Conservation (phyloP, 441 rosid genomes). For the Capsella rubella region DNA sequence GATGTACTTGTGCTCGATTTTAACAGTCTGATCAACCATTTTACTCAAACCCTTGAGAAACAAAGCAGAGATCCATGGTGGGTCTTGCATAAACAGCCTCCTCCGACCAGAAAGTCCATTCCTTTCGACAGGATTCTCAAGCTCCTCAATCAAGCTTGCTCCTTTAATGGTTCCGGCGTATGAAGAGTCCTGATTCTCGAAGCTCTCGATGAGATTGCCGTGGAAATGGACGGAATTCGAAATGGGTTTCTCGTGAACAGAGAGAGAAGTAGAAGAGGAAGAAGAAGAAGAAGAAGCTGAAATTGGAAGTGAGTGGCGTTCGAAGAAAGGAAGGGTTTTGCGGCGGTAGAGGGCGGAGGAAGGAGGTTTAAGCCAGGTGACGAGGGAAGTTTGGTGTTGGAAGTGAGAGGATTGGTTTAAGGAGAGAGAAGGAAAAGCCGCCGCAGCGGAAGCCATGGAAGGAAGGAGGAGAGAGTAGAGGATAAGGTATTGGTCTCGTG, state of each 20-base stretch:
- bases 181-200: conserved; percentile 43
- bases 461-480: conserved; percentile 35
- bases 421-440: conserved; percentile 46
- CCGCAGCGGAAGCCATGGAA: conserved; percentile 49
- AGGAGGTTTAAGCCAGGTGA: conserved; percentile 45
- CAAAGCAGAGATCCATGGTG: conserved; percentile 82
- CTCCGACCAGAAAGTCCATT: conserved; percentile 44
- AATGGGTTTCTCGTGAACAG: conserved; percentile 47
- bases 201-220: conserved; percentile 48
- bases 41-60: conserved; percentile 64
- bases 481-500: conserved; percentile 42
- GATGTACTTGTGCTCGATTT: conserved; percentile 59
- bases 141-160: conserved; percentile 27
- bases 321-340: conserved; percentile 36
- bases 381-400: conserved; percentile 31
- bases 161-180: conserved; percentile 38
- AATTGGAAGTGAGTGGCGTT: conserved; percentile 30
- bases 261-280: conserved; percentile 56
- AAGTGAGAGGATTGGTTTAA: conserved; percentile 35
- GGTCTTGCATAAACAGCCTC: conserved; percentile 64
- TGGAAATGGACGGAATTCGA: conserved; percentile 43
- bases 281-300: conserved; percentile 46
- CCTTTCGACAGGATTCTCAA: conserved; percentile 50
- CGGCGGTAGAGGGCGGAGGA: conserved; percentile 42
- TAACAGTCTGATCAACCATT: conserved; percentile 52